Conservation (phyloP, 306 rosid species). For the Vigna mungo region DNA sequence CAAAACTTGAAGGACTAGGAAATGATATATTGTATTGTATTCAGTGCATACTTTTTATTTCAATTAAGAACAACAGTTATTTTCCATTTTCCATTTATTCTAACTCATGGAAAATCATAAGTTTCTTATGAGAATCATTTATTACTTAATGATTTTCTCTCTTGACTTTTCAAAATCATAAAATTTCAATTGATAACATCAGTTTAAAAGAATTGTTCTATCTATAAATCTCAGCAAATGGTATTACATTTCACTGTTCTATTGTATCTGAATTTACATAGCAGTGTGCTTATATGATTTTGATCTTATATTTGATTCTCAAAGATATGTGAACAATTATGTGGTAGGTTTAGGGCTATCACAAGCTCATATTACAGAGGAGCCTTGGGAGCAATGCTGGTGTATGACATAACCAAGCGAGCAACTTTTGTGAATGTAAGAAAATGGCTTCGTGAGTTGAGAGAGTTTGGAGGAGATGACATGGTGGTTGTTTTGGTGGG, state of each 20-base stretch:
- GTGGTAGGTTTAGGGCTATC: conserved; percentile 85
- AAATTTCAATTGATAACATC: too few species aligned
- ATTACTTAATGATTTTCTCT: too few species aligned
- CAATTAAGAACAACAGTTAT: too few species aligned
- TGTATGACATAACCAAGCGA: conserved; percentile 74
- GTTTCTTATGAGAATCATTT: too few species aligned
- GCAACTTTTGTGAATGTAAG: conserved; percentile 59
- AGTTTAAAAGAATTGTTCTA: too few species aligned
- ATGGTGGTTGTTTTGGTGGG: conserved; percentile 82
- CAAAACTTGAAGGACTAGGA: not conserved
- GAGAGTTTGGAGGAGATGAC: conserved; percentile 69
- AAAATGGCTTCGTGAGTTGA: conserved; percentile 82
- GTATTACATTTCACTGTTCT: too few species aligned
- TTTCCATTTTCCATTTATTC: too few species aligned
- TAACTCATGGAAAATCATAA: too few species aligned
- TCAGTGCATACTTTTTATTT: too few species aligned
- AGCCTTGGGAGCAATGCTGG: conserved; percentile 85
- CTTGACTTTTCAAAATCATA: too few species aligned
- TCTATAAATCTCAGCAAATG: too few species aligned
- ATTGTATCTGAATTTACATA: not conserved
- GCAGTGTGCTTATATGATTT: not conserved
- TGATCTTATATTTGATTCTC: conserved; percentile 26
- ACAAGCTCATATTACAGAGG: conserved; percentile 97
- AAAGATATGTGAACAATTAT: not conserved
- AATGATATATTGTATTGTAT: not conserved